A percentile compares a stretch with the other conserved stretches of the same genome.
Evolutionary conservation across 176 grass and related monocot genomes (phyloP).

Genomic region (Oryza longistaminata): DNA sequence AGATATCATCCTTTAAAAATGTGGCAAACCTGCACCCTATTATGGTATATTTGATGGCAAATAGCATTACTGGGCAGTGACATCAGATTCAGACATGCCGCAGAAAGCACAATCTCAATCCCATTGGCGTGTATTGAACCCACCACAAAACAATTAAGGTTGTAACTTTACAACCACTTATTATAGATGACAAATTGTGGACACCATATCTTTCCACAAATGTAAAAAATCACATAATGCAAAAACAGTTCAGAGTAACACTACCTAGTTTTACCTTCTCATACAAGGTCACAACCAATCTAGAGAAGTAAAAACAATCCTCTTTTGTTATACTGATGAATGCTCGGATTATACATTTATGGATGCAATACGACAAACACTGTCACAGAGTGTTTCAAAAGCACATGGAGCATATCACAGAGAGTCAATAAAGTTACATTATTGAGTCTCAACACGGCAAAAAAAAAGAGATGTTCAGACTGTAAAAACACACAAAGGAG

Average conservation of each 20-base stretch:
- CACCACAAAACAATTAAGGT: not conserved
- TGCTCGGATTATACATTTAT: not conserved
- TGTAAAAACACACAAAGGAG: no score
- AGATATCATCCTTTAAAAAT: not conserved
- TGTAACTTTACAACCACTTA: no score
- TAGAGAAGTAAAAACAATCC: not conserved
- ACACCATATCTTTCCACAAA: not conserved
- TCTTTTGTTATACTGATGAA: not conserved
- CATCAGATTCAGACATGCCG: not conserved
- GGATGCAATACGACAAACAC: no score
- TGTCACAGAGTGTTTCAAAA: no score
- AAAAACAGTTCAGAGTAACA: not conserved
- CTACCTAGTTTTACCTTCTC: slow-evolving; percentile 17
- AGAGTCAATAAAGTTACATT: no score
- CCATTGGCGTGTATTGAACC: no score
- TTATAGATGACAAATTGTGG: not conserved
- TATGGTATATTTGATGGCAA: slow-evolving; percentile 1
- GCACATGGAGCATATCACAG: no score
- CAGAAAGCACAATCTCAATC: not conserved
- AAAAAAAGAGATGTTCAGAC: no score
- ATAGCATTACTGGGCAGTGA: not conserved
- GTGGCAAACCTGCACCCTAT: no score
- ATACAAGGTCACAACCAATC: not conserved
- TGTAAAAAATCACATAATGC: not conserved
- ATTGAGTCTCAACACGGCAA: no score